Evolutionary conservation across 805 yeast species (phyloP), one percentile per base, ranked within the genome.

Genomic region (Torulaspora quercuum): DNA sequence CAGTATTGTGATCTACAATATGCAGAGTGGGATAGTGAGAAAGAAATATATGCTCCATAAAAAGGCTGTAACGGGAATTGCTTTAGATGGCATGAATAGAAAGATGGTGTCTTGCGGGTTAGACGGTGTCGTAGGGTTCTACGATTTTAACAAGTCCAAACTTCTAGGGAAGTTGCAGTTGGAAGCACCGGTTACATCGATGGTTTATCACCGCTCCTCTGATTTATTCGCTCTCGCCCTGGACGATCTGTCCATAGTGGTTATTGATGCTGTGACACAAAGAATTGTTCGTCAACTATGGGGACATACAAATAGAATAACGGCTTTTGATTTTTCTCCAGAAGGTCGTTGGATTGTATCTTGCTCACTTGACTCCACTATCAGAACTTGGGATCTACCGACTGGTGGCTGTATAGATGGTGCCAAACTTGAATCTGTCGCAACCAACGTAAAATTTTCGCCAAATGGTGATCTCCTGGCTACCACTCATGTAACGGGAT

Each of bases 321-420:
- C 97, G 0, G 73, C 85, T 1, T 61, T 90, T 58, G 97, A 86
- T 58, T 90, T 92, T 55, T 80, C 95, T 3, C 94, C 95, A 4
- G 90, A 89, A 59, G 97, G 97, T 22, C 78, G 97, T 59, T 92
- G 97, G 97, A 66, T 92, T 22, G 79, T 92, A 6, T 78, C 92
- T 15, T 79, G 85, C 1, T 73, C 88, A 1, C 68, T 88, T 42
- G 99, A 92, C 57, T 72, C 85, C 2, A 88, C 97, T 0, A 69
- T 92, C 32, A 76, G 98, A 53, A 87, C 96, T 0, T 92, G 97
- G 97, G 97, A 92, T 60, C 73, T 92, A 42, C 97, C 97, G 26
- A 83, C 96, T 1, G 97, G 98, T 32, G 86, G 89, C 1, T 90
- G 97, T 61, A 87, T 92, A 39, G 98, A 92, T 65, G 97, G 96